Conservation (phyloP, 2,329 filamentous ascomycete genomes). For the Knufia fluminis region DNA sequence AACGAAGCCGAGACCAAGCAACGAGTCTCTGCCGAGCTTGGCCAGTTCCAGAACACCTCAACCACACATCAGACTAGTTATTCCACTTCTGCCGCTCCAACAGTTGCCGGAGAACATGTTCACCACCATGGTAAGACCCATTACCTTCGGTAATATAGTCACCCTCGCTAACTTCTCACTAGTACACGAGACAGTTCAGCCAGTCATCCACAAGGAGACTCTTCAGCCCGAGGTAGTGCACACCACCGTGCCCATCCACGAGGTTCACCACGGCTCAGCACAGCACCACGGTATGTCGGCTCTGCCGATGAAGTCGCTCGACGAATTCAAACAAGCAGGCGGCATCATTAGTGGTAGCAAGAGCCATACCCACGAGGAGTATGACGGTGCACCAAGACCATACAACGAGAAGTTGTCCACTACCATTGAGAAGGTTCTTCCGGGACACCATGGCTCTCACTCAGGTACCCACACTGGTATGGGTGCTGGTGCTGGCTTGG, state of each 20-base stretch:
- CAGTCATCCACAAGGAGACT: slow-evolving; percentile 59
- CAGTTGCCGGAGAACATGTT: slow-evolving; percentile 52
- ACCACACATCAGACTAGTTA: slow-evolving; percentile 40
- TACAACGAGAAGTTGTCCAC: slow-evolving; percentile 20
- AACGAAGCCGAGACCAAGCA: slow-evolving; percentile 42
- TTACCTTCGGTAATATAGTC: slow-evolving; percentile 47
- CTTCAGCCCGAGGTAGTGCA: slow-evolving; percentile 50
- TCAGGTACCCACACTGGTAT: neutral
- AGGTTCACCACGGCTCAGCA: slow-evolving; percentile 57
- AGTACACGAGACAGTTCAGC: slow-evolving; percentile 59
- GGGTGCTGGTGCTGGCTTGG: slow-evolving; percentile 5
- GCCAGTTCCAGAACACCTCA: slow-evolving; percentile 45
- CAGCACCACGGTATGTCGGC: slow-evolving; percentile 56
- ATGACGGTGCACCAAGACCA: slow-evolving; percentile 40
- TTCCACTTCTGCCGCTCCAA: slow-evolving; percentile 40
- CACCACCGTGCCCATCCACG: slow-evolving; percentile 61
- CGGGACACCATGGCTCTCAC: slow-evolving; percentile 1
- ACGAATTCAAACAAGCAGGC: slow-evolving; percentile 51
- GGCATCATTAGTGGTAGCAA: slow-evolving; percentile 42
- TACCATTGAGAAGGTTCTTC: slow-evolving; percentile 13
- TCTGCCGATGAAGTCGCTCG: slow-evolving; percentile 53
- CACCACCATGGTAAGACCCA: slow-evolving; percentile 44
- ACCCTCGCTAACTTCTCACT: no score
- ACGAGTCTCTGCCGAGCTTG: slow-evolving; percentile 44
- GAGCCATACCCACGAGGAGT: slow-evolving; percentile 35